phyloP scores from a whole-genome alignment of 495 filamentous ascomycete genomes.

The Platismatia glauca region DNA sequence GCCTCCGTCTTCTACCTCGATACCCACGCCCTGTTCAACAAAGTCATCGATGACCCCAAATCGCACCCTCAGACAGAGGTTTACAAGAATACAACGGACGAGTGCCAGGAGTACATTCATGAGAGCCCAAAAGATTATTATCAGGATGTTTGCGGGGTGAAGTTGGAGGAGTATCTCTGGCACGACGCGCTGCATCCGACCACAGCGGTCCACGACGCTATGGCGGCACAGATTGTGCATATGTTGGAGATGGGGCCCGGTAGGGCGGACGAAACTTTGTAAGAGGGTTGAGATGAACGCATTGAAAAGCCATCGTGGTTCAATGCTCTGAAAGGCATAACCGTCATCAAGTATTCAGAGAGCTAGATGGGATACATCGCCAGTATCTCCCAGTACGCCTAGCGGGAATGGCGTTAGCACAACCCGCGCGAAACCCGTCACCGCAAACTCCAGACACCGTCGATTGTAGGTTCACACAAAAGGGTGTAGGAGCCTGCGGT shows the following conservation, averaged over 20 bases:
- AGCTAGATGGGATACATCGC: too few relatives aligned
- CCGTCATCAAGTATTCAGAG: too few relatives aligned
- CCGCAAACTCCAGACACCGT: too few relatives aligned
- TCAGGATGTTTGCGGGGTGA: background rate
- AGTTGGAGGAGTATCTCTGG: constrained; percentile 9
- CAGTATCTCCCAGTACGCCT: too few relatives aligned
- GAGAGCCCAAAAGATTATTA: background rate
- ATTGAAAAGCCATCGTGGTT: too few relatives aligned
- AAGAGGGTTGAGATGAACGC: too few relatives aligned
- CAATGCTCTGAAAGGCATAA: too few relatives aligned
- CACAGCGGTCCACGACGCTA: constrained; percentile 6
- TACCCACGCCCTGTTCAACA: constrained; percentile 6
- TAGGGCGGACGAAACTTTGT: too few relatives aligned
- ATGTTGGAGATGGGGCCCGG: background rate
- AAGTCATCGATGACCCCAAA: background rate
- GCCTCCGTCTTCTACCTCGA: constrained; percentile 3
- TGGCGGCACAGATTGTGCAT: constrained; percentile 9
- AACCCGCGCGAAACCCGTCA: too few relatives aligned
- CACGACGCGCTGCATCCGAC: constrained; percentile 10
- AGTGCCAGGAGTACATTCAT: background rate
- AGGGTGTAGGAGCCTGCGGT: too few relatives aligned
- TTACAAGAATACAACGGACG: background rate
- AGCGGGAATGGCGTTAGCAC: too few relatives aligned
- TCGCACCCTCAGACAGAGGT: background rate
- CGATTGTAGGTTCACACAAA: too few relatives aligned